Conservation (phyloP, 1,284 basidiomycete genomes). For the Tylopilus sp. region DNA sequence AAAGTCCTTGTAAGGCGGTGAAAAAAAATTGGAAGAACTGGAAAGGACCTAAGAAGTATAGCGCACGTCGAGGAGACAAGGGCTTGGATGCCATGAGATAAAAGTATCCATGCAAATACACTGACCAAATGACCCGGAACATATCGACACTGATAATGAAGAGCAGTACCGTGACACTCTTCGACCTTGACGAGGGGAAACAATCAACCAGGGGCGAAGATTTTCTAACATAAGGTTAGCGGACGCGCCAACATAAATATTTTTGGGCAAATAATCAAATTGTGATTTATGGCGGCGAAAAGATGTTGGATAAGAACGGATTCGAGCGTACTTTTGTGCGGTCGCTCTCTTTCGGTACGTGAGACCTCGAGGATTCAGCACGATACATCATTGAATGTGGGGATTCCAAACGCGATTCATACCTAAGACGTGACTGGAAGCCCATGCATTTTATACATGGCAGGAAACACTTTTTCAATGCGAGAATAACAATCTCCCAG, state of each 20-base stretch:
- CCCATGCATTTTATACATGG: neutral
- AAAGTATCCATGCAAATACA: neutral
- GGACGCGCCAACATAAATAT: slow-evolving; percentile 12
- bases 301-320: neutral
- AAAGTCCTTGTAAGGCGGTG: neutral
- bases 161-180: neutral
- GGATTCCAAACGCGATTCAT: neutral
- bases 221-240: neutral
- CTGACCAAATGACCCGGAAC: neutral
- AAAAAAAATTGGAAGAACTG: neutral
- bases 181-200: neutral
- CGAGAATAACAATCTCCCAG: neutral
- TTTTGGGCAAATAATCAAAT: no score
- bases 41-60: neutral
- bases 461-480: slow-evolving; percentile 11
- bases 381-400: neutral
- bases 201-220: neutral
- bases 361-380: neutral
- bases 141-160: neutral
- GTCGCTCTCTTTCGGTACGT: neutral
- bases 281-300: neutral
- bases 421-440: neutral
- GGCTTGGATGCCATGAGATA: neutral
- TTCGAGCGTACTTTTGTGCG: neutral
- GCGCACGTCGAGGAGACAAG: neutral